Conservation (phyloP, 331 rosid species). For the Dryas integrifolia region DNA sequence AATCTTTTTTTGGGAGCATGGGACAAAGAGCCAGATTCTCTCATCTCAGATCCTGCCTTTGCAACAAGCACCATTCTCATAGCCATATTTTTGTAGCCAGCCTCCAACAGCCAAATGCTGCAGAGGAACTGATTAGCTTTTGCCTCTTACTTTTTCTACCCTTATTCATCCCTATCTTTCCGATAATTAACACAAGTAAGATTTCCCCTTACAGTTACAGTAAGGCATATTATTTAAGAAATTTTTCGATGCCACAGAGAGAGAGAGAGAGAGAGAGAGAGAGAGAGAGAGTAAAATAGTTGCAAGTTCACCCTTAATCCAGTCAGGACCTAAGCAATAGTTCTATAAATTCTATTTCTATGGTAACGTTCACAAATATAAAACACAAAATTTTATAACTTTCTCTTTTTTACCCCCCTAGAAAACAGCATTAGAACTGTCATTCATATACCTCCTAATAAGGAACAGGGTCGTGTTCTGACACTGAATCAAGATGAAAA, state of each 20-base stretch:
- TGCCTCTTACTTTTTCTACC: not conserved
- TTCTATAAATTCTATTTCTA: not conserved
- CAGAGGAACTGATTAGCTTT: not conserved
- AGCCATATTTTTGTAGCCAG: not conserved
- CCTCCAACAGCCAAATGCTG: slow-evolving; percentile 9
- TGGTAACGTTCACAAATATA: not conserved
- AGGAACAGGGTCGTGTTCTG: not conserved
- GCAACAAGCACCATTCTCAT: slow-evolving; percentile 2
- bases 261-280: not conserved
- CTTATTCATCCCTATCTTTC: not conserved
- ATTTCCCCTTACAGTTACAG: not conserved
- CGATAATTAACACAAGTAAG: not conserved
- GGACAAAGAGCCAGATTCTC: not conserved
- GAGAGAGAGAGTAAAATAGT: not conserved
- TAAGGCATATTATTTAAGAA: too few relatives aligned
- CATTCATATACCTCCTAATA: not conserved
- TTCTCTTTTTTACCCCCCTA: not conserved
- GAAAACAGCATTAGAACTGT: not conserved
- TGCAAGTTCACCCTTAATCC: not conserved
- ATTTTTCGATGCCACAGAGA: too few relatives aligned
- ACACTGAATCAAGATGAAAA: not conserved
- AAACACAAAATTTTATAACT: too few relatives aligned
- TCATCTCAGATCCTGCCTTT: slow-evolving; percentile 1
- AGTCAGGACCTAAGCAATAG: not conserved
- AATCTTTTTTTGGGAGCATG: not conserved